Conservation (phyloP, 805 yeast genomes). For the Saccharomycopsis capsularis region DNA sequence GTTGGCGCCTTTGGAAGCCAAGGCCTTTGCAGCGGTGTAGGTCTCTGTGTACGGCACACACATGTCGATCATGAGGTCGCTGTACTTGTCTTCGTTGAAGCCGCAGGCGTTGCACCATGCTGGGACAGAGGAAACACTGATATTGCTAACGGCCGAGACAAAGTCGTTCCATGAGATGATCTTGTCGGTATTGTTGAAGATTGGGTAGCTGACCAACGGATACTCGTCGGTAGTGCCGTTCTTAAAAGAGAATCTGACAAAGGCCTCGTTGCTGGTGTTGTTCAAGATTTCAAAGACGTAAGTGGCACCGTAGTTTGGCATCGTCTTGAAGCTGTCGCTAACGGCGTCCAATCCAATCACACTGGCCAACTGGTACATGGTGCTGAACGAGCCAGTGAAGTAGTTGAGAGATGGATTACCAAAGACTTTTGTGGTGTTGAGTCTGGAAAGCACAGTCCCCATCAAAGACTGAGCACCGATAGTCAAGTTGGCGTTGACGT, state of each 20-base stretch:
- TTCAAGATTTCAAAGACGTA: conserved; percentile 38
- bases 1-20: conserved; percentile 29
- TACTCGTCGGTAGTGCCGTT: conserved; percentile 35
- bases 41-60: conserved; percentile 31
- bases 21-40: conserved; percentile 29
- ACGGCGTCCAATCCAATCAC: conserved; percentile 30
- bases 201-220: conserved; percentile 30
- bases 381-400: conserved; percentile 40
- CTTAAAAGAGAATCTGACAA: conserved; percentile 39
- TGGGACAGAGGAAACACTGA: conserved; percentile 26
- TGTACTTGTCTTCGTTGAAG: conserved; percentile 21
- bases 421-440: conserved; percentile 31
- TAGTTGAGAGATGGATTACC: conserved; percentile 36
- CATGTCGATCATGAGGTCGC: conserved; percentile 24
- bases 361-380: conserved; percentile 36
- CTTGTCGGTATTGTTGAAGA: conserved; percentile 31
- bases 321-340: conserved; percentile 36
- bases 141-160: conserved; percentile 25
- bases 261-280: conserved; percentile 25
- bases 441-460: conserved; percentile 30
- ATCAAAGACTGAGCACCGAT: conserved; percentile 39
- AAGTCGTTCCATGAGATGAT: conserved; percentile 35
- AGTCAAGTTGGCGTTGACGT: conserved; percentile 27
- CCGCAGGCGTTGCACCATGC: conserved; percentile 39
- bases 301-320: conserved; percentile 42